A percentile compares a stretch with the other conserved stretches of the same genome.
phyloP scores from a whole-genome alignment of 352 stramenopile species.

The Phytophthora tentaculata region DNA sequence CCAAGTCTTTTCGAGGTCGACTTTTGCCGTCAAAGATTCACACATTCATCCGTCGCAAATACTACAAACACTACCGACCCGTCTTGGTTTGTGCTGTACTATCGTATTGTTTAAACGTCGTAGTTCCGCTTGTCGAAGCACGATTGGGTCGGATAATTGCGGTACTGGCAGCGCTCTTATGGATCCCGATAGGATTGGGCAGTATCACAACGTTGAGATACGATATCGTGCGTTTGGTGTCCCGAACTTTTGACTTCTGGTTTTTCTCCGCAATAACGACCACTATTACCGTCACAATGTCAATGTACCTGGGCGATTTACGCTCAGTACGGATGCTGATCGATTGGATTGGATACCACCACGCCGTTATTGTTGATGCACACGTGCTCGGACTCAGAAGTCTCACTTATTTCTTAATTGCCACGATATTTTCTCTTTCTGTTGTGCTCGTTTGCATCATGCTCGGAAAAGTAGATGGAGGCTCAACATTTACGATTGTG shows the following conservation, averaged over 20 bases:
- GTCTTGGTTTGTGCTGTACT: conserved; percentile 25
- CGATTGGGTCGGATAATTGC: conserved; percentile 17
- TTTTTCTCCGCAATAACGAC: conserved; percentile 43
- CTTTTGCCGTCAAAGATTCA: conserved; percentile 28
- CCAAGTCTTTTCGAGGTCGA: conserved; percentile 41
- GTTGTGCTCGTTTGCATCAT: conserved; percentile 22
- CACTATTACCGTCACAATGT: conserved; percentile 32
- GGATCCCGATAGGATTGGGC: conserved; percentile 34
- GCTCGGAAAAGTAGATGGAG: conserved; percentile 26
- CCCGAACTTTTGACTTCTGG: conserved; percentile 51
- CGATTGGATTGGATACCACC: conserved; percentile 41
- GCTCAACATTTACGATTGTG: conserved; percentile 21
- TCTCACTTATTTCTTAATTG: conserved; percentile 13
- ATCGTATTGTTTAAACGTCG: conserved; percentile 29
- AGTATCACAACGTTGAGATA: conserved; percentile 42
- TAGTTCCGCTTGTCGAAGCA: conserved; percentile 28
- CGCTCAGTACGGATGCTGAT: conserved; percentile 31
- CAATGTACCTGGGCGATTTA: conserved; percentile 37
- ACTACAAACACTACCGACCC: conserved; percentile 30
- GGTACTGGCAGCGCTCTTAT: conserved; percentile 25
- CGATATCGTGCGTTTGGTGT: conserved; percentile 41
- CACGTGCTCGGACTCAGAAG: conserved; percentile 36
- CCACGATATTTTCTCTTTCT: conserved; percentile 12
- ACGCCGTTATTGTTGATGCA: conserved; percentile 39
- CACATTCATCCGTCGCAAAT: conserved; percentile 21